Evolutionary conservation across 345 rosid species (phyloP).

Genomic region (Physaria fendleri): DNA sequence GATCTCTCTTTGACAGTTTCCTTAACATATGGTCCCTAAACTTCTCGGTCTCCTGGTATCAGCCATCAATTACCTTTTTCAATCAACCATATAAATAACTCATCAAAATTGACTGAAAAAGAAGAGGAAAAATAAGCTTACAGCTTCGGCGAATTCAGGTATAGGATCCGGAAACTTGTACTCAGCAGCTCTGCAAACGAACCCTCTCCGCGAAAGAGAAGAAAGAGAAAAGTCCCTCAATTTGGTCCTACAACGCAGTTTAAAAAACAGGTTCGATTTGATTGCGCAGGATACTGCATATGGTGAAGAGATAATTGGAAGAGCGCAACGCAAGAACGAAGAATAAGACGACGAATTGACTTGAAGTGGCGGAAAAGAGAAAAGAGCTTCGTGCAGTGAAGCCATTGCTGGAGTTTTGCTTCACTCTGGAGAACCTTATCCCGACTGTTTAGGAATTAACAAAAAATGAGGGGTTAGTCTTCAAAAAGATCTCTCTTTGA

Average conservation of each 20-base stretch:
- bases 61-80: not conserved
- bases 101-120: not conserved
- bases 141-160: conserved; percentile 81
- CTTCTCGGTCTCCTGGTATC: conserved; percentile 71
- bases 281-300: not conserved
- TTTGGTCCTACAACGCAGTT: conserved; percentile 16
- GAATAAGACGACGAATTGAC: conserved; percentile 24
- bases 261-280: conserved; percentile 12
- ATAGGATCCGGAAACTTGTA: conserved; percentile 85
- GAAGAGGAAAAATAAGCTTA: conserved; percentile 24
- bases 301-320: conserved; percentile 22
- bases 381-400: conserved; percentile 31
- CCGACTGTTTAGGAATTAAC: not conserved
- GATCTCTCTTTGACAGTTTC: conserved; percentile 60
- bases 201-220: conserved; percentile 17
- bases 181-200: conserved; percentile 58
- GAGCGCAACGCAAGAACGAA: conserved; percentile 13
- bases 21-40: conserved; percentile 53
- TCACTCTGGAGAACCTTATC: conserved; percentile 15
- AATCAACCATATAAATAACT: not conserved
- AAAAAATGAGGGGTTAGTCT: conserved; percentile 35
- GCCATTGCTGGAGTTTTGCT: conserved; percentile 28
- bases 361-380: conserved; percentile 20
- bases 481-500: conserved; percentile 57
- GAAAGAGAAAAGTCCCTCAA: conserved; percentile 2